Evolutionary conservation across 306 rosid genomes (phyloP).

Genomic region (Morella rubra): DNA sequence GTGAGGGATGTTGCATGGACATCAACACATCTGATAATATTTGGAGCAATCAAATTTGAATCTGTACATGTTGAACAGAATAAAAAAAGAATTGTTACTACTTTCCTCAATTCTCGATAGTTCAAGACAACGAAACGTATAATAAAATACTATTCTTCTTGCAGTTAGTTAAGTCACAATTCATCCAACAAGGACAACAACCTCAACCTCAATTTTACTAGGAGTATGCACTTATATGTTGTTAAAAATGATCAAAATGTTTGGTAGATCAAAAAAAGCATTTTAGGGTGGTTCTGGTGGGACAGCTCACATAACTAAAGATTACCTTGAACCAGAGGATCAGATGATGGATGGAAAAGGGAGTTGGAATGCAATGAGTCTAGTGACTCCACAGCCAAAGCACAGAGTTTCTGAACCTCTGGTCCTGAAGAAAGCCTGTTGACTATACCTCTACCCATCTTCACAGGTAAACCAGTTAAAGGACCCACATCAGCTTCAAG

Average conservation of each 20-base stretch:
- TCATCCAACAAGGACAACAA: not conserved
- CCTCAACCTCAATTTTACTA: not conserved
- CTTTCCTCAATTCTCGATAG: conserved; percentile 3
- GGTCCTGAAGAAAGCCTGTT: conserved; percentile 99
- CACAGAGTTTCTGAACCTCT: conserved; percentile 86
- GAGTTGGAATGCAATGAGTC: conserved; percentile 51
- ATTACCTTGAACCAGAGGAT: conserved; percentile 54
- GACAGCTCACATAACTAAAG: conserved; percentile 3
- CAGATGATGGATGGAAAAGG: conserved; percentile 29
- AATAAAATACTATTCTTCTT: not conserved
- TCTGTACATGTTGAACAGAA: conserved; percentile 47
- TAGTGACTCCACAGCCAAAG: conserved; percentile 69
- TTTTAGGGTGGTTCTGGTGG: not conserved
- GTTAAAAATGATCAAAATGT: not conserved
- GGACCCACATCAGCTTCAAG: conserved; percentile 94
- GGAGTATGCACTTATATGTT: not conserved
- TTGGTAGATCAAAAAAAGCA: not conserved
- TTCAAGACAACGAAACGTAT: conserved; percentile 19
- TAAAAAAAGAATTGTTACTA: conserved; percentile 17
- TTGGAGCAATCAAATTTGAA: conserved; percentile 42
- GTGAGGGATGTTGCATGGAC: conserved; percentile 60
- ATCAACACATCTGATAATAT: conserved; percentile 70
- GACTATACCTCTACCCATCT: conserved; percentile 94
- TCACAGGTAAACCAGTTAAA: conserved; percentile 65
- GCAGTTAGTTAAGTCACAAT: not conserved